A percentile compares a stretch with the other conserved stretches of the same genome.
Conservation (phyloP, 495 filamentous ascomycete species). For the Xylaria intraflava region DNA sequence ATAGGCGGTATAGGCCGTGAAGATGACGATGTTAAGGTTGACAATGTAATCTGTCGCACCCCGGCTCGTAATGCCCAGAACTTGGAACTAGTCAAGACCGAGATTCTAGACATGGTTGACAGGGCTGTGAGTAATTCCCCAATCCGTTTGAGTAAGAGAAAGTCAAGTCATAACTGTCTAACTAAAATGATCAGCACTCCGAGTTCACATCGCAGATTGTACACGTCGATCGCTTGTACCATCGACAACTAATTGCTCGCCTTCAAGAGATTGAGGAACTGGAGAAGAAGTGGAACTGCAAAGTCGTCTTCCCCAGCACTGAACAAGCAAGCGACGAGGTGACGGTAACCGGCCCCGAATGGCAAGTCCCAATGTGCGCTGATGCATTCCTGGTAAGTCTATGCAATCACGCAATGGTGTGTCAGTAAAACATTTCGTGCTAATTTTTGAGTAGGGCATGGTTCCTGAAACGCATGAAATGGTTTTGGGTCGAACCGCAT, state of each 20-base stretch:
- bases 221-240: constrained; percentile 87
- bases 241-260: constrained; percentile 83
- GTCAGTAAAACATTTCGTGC: not conserved
- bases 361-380: constrained; percentile 91
- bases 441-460: constrained; percentile 61
- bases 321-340: constrained; percentile 96
- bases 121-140: constrained; percentile 58
- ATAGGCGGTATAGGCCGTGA: constrained; percentile 81
- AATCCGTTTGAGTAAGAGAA: constrained; percentile 4
- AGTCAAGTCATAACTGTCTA: constrained; percentile 3
- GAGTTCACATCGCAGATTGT: constrained; percentile 93
- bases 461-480: constrained; percentile 94
- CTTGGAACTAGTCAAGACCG: constrained; percentile 92
- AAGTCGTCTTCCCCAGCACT: constrained; percentile 93
- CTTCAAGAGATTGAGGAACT: constrained; percentile 85
- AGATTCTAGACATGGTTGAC: constrained; percentile 99
- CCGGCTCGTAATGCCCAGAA: constrained; percentile 95
- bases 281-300: constrained; percentile 98
- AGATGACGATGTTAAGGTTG: constrained; percentile 95
- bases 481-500: constrained; percentile 63
- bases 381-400: constrained; percentile 78
- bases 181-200: constrained; percentile 54
- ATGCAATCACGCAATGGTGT: not conserved
- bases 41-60: constrained; percentile 98
- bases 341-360: constrained; percentile 90